Conservation (phyloP, 139 green algal genomes). For the Dunaliella primolecta region DNA sequence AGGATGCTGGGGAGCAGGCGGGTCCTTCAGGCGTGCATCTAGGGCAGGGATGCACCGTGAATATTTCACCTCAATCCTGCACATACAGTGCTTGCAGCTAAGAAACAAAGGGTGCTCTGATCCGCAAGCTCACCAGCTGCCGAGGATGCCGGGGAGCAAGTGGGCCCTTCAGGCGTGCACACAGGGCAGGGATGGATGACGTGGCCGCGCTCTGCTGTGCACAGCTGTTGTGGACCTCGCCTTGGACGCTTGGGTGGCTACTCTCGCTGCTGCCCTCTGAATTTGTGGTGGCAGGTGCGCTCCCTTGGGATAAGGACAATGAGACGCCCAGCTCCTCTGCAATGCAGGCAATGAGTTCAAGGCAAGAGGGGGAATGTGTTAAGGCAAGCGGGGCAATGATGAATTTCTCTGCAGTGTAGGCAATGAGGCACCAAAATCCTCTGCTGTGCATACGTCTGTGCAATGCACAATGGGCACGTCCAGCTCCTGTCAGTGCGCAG, state of each 20-base stretch:
- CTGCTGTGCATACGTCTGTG: too few species aligned
- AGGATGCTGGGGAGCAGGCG: not conserved
- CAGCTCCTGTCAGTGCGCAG: too few species aligned
- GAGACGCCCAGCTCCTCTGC: constrained; percentile 5
- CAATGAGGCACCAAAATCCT: too few species aligned
- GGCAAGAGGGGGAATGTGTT: too few species aligned
- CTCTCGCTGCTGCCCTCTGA: too few species aligned
- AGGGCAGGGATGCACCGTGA: not conserved
- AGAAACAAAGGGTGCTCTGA: too few species aligned
- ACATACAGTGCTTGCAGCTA: not conserved
- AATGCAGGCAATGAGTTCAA: not conserved
- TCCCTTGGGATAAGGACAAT: not conserved
- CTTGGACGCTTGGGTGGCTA: not conserved
- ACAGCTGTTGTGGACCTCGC: not conserved
- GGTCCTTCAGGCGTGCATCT: not conserved
- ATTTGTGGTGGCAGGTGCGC: too few species aligned
- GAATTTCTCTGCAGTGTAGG: too few species aligned
- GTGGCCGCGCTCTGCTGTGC: not conserved
- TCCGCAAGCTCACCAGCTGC: not conserved
- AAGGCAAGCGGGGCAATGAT: too few species aligned
- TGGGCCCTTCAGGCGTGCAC: not conserved
- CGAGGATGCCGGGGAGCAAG: not conserved
- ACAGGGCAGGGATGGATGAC: not conserved
- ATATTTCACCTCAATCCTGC: not conserved
- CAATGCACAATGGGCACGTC: too few species aligned